phyloP scores from a whole-genome alignment of 108 stramenopile genomes.

The Craspedostauros australis region DNA sequence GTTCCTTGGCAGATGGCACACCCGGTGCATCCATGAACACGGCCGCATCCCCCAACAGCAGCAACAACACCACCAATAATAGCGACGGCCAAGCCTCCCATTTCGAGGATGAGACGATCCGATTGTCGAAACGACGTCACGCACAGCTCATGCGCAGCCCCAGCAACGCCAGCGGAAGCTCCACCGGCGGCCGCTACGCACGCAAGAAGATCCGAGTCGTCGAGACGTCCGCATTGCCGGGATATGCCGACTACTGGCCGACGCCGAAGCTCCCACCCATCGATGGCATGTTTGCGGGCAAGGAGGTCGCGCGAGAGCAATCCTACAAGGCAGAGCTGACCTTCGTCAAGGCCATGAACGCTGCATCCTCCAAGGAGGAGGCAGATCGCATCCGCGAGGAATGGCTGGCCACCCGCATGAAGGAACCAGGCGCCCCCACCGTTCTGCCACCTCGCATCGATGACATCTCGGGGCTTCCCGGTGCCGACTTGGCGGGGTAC shows the following conservation, averaged over 20 bases:
- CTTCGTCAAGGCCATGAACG: slow-evolving; percentile 49
- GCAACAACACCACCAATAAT: not conserved
- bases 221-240: slow-evolving; percentile 56
- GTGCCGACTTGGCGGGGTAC: slow-evolving; percentile 78
- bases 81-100: slow-evolving; percentile 4
- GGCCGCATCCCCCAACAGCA: not conserved
- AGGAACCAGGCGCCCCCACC: slow-evolving; percentile 55
- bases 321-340: slow-evolving; percentile 66
- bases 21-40: not conserved
- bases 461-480: slow-evolving; percentile 57
- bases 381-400: slow-evolving; percentile 55
- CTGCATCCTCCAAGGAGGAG: slow-evolving; percentile 35
- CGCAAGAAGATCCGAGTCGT: slow-evolving; percentile 55
- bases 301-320: slow-evolving; percentile 75
- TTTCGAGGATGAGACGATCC: slow-evolving; percentile 34
- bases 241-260: slow-evolving; percentile 49
- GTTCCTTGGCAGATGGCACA: slow-evolving; percentile 1
- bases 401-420: slow-evolving; percentile 56
- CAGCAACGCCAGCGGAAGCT: not conserved
- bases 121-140: slow-evolving; percentile 34
- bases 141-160: slow-evolving; percentile 4
- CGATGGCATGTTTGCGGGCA: slow-evolving; percentile 40
- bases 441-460: slow-evolving; percentile 75
- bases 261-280: slow-evolving; percentile 60
- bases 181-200: slow-evolving; percentile 7